Base-by-base conservation (phyloP, 495 filamentous ascomycete genomes). In the Aspergillus kassunensis region DNA sequence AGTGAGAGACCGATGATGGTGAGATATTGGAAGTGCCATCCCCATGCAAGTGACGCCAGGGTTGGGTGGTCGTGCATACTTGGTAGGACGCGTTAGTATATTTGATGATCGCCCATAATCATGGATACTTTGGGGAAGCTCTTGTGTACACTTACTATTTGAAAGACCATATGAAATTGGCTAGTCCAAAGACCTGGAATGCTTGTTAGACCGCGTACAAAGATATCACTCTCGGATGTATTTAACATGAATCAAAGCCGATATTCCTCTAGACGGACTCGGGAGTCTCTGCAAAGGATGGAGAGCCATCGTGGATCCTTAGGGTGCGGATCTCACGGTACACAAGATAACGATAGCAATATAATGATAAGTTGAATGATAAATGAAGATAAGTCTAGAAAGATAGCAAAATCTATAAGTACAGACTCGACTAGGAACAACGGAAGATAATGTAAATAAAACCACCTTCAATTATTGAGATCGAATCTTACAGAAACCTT, bases 21-120 rank as follows among this genome's bases (percentile, higher is more conserved):
- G 41, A 92, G 72, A 67, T 87, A 91, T 68, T 92, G 88, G 59
- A 86, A 85, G 64, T 91, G 87, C 78, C 88, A 91, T 19, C 89
- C 90, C 61, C 86, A 93, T 18, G 85, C 80, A 23, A 5, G 0
- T 62, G 69, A 80, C 74, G 73, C 73, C 37, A 43, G 57, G 40
- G 70, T 75, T 7, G 73, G 73, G 33, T 76, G 73, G 2, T 75
- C 71, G 29, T 74, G 63, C 64, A 76, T 68, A 51, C 73, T 76
- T 47, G 46, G n/a, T n/a, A n/a, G n/a, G n/a, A n/a, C n/a, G n/a
- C n/a, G n/a, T n/a, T n/a, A n/a, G n/a, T n/a, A n/a, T n/a, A n/a
- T n/a, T n/a, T n/a, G n/a, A n/a, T n/a, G n/a, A n/a, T n/a, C n/a
- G n/a, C n/a, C n/a, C n/a, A n/a, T n/a, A n/a, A n/a, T n/a, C n/a